These are phyloP conservation scores for Echria macrotheca DNA, from an alignment of 495 filamentous ascomycete species.

Conservation along the genomic window DNA sequence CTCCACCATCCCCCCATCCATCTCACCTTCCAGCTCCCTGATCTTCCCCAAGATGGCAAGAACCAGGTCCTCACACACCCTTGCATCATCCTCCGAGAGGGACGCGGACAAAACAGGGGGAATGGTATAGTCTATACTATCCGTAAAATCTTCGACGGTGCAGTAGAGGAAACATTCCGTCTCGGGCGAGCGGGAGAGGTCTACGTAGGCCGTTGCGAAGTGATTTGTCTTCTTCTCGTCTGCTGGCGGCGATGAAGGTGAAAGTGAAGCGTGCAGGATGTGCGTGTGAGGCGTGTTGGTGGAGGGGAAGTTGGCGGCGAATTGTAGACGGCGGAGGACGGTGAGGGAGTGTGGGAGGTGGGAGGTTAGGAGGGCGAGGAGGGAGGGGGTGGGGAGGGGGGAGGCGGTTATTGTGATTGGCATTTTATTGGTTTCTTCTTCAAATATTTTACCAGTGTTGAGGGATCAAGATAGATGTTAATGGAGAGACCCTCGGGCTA, in stretches of 20 bases:
- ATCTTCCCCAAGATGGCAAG: conserved; percentile 8
- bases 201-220: conserved; percentile 52
- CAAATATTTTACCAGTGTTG: no score
- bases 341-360: conserved; percentile 54
- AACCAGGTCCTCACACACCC: conserved; percentile 5
- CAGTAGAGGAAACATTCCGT: conserved; percentile 58
- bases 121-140: neutral
- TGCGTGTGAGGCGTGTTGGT: conserved; percentile 27
- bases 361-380: conserved; percentile 39
- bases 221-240: conserved; percentile 5
- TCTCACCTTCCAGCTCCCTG: neutral
- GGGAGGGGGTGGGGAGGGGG: conserved; percentile 27
- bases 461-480: no score
- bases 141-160: conserved; percentile 40
- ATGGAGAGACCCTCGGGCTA: no score
- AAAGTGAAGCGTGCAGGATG: conserved; percentile 4
- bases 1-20: neutral
- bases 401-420: conserved; percentile 12
- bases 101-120: neutral
- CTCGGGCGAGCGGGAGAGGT: conserved; percentile 51
- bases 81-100: neutral
- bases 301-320: conserved; percentile 27
- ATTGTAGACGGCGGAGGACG: conserved; percentile 54
- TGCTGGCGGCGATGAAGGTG: no score
- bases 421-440: neutral